Percentiles rank a stretch among this genome's conserved stretches.
phyloP scores from a whole-genome alignment of 2,329 filamentous ascomycete genomes.

The Catunica adiposa region DNA sequence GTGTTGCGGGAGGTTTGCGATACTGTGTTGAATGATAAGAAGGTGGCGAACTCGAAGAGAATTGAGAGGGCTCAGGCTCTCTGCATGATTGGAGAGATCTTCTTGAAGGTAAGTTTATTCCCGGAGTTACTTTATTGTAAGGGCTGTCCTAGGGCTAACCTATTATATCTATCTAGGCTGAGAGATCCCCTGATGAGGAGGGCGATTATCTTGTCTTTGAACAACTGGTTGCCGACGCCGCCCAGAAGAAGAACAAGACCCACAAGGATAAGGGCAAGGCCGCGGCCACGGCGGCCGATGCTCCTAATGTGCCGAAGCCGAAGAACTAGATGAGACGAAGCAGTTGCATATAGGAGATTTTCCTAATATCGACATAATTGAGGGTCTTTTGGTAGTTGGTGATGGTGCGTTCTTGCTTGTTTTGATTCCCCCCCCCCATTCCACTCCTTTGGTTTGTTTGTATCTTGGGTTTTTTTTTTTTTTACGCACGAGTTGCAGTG shows the following conservation, averaged over 20 bases:
- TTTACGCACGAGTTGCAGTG: not conserved
- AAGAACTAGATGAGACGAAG: not conserved
- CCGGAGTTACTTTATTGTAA: not conserved
- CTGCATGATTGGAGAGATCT: conserved; percentile 76
- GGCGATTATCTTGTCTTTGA: conserved; percentile 98
- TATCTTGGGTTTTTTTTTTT: too few species aligned
- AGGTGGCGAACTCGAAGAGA: conserved; percentile 66
- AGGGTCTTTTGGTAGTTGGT: not conserved
- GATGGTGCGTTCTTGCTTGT: conserved; percentile 2
- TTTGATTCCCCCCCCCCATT: conserved; percentile 8
- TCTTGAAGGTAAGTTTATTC: conserved; percentile 50
- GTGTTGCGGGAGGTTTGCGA: conserved; percentile 92
- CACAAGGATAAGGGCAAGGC: conserved; percentile 36
- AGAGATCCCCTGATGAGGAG: conserved; percentile 85
- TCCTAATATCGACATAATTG: not conserved
- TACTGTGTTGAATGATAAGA: conserved; percentile 61
- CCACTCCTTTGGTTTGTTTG: not conserved
- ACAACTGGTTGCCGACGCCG: conserved; percentile 90
- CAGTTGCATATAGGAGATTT: not conserved
- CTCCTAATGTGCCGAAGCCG: conserved; percentile 18
- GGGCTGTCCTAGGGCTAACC: not conserved
- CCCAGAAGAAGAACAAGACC: conserved; percentile 70
- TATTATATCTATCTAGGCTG: conserved; percentile 39
- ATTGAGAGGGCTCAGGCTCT: conserved; percentile 83
- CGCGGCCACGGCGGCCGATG: conserved; percentile 16